phyloP scores from a whole-genome alignment of 192 early-diverging fungal species.

The Coemansia sp. region DNA sequence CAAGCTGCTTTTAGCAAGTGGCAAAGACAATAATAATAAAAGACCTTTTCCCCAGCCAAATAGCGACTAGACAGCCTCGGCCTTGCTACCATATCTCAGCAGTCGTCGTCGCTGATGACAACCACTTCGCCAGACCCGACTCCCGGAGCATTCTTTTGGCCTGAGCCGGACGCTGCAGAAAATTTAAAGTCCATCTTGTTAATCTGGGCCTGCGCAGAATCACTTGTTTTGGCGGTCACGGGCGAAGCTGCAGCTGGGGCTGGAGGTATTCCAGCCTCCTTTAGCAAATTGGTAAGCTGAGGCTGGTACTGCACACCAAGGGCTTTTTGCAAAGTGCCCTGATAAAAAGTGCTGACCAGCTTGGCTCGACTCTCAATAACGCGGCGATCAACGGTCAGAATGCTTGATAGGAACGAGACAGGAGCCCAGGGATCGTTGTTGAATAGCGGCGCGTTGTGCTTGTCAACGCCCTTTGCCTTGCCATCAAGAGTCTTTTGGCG shows the following conservation, averaged over 20 bases:
- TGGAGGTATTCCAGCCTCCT: no score
- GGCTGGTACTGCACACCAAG: slow-evolving; percentile 43
- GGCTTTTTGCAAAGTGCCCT: slow-evolving; percentile 27
- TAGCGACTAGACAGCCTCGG: no score
- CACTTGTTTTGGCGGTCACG: background rate
- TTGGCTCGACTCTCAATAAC: slow-evolving; percentile 12
- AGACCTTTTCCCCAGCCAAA: no score
- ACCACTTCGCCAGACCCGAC: no score
- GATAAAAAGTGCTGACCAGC: slow-evolving; percentile 23
- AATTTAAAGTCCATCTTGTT: slow-evolving; percentile 32
- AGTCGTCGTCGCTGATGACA: slow-evolving; percentile 10
- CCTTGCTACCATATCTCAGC: no score
- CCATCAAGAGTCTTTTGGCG: slow-evolving; percentile 19
- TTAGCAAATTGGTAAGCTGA: slow-evolving; percentile 17
- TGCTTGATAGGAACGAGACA: slow-evolving; percentile 47
- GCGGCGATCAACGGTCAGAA: slow-evolving; percentile 11
- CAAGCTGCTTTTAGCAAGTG: no score
- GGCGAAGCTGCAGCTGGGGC: background rate
- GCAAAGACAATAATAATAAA: no score
- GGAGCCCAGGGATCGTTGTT: slow-evolving; percentile 40
- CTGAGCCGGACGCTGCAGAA: no score
- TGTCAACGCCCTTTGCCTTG: background rate
- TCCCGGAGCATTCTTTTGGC: no score
- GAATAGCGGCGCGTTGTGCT: background rate
- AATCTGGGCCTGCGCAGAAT: slow-evolving; percentile 20